Evolutionary conservation across 768 basidiomycete genomes (phyloP).

Genomic region (Tulasnella sp.): DNA sequence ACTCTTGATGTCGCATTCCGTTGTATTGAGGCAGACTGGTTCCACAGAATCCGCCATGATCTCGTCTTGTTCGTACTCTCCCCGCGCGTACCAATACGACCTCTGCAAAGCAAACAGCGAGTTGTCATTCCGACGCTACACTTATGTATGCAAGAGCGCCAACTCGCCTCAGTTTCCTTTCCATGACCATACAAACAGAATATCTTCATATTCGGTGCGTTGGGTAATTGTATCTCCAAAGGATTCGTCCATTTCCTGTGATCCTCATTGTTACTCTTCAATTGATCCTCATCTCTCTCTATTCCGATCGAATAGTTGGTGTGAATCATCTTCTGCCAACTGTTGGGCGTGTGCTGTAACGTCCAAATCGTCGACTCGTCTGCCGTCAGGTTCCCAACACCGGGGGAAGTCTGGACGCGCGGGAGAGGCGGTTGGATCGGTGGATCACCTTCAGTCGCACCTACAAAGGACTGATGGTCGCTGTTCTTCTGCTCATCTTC

Average conservation of each 20-base stretch:
- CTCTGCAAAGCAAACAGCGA: background rate
- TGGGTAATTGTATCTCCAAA: slow-evolving; percentile 67
- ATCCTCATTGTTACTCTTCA: slow-evolving; percentile 60
- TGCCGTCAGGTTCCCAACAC: slow-evolving; percentile 59
- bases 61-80: slow-evolving; percentile 58
- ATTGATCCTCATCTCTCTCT: slow-evolving; percentile 55
- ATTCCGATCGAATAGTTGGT: slow-evolving; percentile 85
- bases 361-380: slow-evolving; percentile 64
- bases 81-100: slow-evolving; percentile 52
- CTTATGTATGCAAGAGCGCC: background rate
- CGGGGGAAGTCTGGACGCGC: slow-evolving; percentile 22
- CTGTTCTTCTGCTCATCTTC: too few relatives aligned
- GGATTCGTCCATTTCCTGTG: slow-evolving; percentile 89
- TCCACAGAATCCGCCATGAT: slow-evolving; percentile 35
- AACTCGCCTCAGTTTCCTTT: slow-evolving; percentile 77
- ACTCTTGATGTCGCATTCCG: slow-evolving; percentile 31
- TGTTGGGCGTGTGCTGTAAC: slow-evolving; percentile 63
- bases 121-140: background rate
- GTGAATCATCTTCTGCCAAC: slow-evolving; percentile 77
- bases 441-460: background rate
- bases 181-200: slow-evolving; percentile 93
- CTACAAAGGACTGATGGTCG: too few relatives aligned
- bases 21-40: slow-evolving; percentile 37
- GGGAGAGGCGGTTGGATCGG: background rate
- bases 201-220: slow-evolving; percentile 85